Percentiles rank a stretch among this genome's conserved stretches.
Evolutionary conservation across 2,329 filamentous ascomycete genomes (phyloP).

Genomic region (Pseudogymnoascus pannorum): DNA sequence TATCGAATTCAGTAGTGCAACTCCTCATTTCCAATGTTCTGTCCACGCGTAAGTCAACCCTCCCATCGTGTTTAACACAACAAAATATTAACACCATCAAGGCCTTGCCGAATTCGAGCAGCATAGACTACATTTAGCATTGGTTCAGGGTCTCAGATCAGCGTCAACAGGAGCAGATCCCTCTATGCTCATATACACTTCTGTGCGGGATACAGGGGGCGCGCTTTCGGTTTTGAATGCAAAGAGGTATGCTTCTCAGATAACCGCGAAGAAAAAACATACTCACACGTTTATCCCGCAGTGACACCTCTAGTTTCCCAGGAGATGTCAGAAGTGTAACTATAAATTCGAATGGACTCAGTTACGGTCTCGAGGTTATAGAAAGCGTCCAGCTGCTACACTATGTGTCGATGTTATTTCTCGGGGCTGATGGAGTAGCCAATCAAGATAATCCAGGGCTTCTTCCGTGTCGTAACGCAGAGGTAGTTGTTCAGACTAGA

Average conservation of each 20-base stretch:
- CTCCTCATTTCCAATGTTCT: background rate
- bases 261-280: background rate
- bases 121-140: background rate
- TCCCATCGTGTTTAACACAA: no score
- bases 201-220: background rate
- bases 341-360: background rate
- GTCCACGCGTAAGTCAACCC: background rate
- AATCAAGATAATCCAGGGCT: background rate
- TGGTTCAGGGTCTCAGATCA: slow-evolving; percentile 11
- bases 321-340: background rate
- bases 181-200: slow-evolving; percentile 14
- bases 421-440: background rate
- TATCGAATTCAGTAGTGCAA: background rate
- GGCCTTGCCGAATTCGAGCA: background rate
- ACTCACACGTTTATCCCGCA: background rate
- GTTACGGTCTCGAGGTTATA: background rate
- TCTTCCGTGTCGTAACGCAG: slow-evolving; percentile 9
- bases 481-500: slow-evolving; percentile 10
- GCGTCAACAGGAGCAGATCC: slow-evolving; percentile 1
- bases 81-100: background rate
- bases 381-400: slow-evolving; percentile 4
- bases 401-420: slow-evolving; percentile 1
- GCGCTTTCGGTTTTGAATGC: background rate
- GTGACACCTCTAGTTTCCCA: background rate
- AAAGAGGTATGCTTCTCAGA: background rate